Conservation (phyloP, 2,329 filamentous ascomycete species). For the Phialocephala subalpina region DNA sequence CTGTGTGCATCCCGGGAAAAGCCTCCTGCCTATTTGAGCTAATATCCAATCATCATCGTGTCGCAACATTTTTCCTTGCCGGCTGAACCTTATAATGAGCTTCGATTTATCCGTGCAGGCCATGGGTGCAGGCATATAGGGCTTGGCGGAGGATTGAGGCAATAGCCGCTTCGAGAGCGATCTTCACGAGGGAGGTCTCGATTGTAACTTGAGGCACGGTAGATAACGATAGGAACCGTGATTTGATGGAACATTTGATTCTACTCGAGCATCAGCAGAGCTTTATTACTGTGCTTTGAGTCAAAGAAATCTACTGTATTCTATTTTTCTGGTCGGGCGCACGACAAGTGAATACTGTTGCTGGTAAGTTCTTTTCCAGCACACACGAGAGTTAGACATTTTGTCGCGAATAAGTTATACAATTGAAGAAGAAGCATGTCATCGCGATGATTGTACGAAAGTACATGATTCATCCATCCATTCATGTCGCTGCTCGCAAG, state of each 20-base stretch:
- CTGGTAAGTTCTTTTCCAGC: background rate
- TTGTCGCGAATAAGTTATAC: background rate
- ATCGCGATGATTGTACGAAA: background rate
- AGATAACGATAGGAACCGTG: slow-evolving; percentile 9
- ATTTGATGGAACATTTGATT: slow-evolving; percentile 7
- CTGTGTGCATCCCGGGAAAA: slow-evolving; percentile 4
- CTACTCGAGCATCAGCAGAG: background rate
- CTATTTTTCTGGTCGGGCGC: background rate
- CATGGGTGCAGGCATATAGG: background rate
- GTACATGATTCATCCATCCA: background rate
- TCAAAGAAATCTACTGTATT: background rate
- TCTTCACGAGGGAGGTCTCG: background rate
- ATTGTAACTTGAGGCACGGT: background rate
- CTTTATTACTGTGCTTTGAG: background rate
- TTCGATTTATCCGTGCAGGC: slow-evolving; percentile 9
- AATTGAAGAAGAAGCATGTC: background rate
- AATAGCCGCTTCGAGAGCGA: slow-evolving; percentile 1
- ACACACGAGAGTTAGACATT: background rate
- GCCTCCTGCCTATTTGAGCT: slow-evolving; percentile 14
- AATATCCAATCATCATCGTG: slow-evolving; percentile 8
- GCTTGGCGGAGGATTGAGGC: background rate
- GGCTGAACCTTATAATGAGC: slow-evolving; percentile 7
- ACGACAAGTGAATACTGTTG: background rate
- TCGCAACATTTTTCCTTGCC: background rate
- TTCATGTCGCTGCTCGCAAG: background rate